Evolutionary conservation across 345 rosid genomes (phyloP), one percentile per base, ranked within the genome.

Genomic region (Gossypium raimondii): DNA sequence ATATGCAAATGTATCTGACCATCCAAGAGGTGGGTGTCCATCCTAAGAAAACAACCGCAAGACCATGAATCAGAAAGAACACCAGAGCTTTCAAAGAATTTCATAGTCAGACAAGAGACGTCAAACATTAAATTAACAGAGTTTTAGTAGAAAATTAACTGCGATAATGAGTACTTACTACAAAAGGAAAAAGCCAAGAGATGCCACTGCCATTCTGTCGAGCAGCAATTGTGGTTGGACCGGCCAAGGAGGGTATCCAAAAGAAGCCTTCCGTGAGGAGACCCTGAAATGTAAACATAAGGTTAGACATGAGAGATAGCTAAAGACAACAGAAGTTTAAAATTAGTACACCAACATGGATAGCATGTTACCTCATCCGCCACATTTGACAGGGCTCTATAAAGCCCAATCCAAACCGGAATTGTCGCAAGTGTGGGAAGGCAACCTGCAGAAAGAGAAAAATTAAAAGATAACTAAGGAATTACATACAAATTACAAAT

Each of bases 251-350:
- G 77, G 98, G 99, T 86, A 95, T 95, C 98, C 98, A 93, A 80
- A 95, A 92, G 87, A 95, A 95, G 69, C 99, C 98, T 90, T 95
- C 98, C 4, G 97, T 85, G 47, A 95, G 93, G 73, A 95, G 98
- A 52, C 98, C 99, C 98, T 94, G 73, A 51, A 74, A 58, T 58
- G 48, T n/a, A 61, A 58, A 75, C 47, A 51, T 56, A 17, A 27
- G 45, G 65, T 79, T 73, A 81, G 80, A 61, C 67, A 53, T 72
- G 7, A 56, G 55, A 70, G 47, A 25, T 48, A 24, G 67, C 50
- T 17, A 20, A 78, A 56, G 47, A 27, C 27, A 9, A 73, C 14
- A 43, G 20, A 24, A 72, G 24, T 4, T 65, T 51, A 50, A 44
- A 73, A 48, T 25, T 34, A 63, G 67, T 3, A 74, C 64, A 73